phyloP scores from a whole-genome alignment of 2,329 filamentous ascomycete species.

The Gremmenia infestans region DNA sequence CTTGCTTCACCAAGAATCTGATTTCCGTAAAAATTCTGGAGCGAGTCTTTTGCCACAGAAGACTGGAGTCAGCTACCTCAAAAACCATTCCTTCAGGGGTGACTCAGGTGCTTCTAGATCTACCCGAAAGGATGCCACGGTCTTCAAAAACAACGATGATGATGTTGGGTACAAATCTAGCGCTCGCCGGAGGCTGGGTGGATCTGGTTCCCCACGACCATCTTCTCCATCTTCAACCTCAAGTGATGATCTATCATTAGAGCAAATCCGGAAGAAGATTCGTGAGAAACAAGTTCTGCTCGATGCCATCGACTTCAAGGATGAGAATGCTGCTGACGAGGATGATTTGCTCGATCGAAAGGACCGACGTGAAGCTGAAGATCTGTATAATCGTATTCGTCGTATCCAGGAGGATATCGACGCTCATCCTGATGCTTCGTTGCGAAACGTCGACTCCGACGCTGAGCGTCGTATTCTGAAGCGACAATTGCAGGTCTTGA shows the following conservation, averaged over 20 bases:
- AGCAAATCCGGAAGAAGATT: conserved; percentile 89
- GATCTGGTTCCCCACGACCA: conserved; percentile 70
- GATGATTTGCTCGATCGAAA: conserved; percentile 87
- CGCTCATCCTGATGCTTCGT: conserved; percentile 71
- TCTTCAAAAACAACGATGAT: conserved; percentile 95
- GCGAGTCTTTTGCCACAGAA: conserved; percentile 89
- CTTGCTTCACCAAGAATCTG: conserved; percentile 82
- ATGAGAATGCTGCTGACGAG: conserved; percentile 84
- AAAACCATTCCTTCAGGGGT: conserved; percentile 84
- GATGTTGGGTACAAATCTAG: conserved; percentile 90
- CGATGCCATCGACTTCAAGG: conserved; percentile 93
- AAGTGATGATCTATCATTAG: conserved; percentile 76
- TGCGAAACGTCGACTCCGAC: conserved; percentile 71
- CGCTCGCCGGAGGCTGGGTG: conserved; percentile 78
- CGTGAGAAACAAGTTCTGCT: conserved; percentile 90
- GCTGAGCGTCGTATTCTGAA: conserved; percentile 82
- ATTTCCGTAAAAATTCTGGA: conserved; percentile 81
- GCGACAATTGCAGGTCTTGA: conserved; percentile 81
- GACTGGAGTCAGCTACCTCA: conserved; percentile 97
- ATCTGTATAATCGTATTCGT: conserved; percentile 87
- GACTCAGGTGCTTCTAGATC: conserved; percentile 50
- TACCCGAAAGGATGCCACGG: conserved; percentile 85
- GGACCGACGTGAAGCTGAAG: conserved; percentile 87
- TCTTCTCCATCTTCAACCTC: conserved; percentile 65
- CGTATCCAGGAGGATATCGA: conserved; percentile 94